phyloP scores from a whole-genome alignment of 768 basidiomycete species.

The Pleurotus sapidus region DNA sequence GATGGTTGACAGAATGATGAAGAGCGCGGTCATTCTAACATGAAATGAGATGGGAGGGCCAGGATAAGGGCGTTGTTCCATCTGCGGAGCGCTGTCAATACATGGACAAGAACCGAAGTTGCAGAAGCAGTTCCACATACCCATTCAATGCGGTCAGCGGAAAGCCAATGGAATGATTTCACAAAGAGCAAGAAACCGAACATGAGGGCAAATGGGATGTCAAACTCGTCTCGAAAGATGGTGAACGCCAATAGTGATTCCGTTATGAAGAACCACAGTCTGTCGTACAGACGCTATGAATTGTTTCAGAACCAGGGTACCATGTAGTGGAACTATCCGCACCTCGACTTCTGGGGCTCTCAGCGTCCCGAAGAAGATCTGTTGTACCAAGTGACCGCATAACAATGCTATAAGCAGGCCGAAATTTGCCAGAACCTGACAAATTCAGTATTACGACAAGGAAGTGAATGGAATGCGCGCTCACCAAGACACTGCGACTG shows the following conservation, averaged over 20 bases:
- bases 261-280: conserved; percentile 96
- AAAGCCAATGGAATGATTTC: conserved; percentile 98
- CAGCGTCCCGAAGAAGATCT: conserved; percentile 88
- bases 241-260: conserved; percentile 96
- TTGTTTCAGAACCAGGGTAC: neutral
- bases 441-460: conserved; percentile 1
- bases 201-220: conserved; percentile 89
- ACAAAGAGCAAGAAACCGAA: conserved; percentile 93
- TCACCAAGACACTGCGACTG: conserved; percentile 87
- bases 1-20: conserved; percentile 68
- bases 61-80: conserved; percentile 94
- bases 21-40: conserved; percentile 72
- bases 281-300: conserved; percentile 85
- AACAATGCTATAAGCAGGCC: conserved; percentile 74
- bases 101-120: neutral
- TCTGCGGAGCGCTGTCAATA: conserved; percentile 46
- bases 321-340: conserved; percentile 16
- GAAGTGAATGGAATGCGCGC: conserved; percentile 17
- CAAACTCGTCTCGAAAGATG: conserved; percentile 95
- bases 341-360: conserved; percentile 92
- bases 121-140: conserved; percentile 38
- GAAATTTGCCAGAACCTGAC: conserved; percentile 89
- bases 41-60: conserved; percentile 85
- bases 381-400: conserved; percentile 75
- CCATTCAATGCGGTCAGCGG: conserved; percentile 94